These are phyloP conservation scores for Ogataea ganodermae DNA, from an alignment of 805 yeast species.

Conservation along the genomic window DNA sequence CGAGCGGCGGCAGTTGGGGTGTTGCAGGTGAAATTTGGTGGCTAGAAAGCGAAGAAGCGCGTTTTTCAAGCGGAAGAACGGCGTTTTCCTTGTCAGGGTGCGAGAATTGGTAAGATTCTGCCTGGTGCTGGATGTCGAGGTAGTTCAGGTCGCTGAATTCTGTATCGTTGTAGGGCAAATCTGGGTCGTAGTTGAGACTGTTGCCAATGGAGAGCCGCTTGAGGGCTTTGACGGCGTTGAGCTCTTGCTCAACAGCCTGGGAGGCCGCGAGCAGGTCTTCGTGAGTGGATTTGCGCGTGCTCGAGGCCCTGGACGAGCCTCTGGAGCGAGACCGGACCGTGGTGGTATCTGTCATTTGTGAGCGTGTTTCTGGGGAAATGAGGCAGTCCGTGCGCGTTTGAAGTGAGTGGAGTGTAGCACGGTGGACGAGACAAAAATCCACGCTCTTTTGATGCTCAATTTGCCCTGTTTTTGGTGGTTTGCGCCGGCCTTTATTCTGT, in stretches of 20 bases:
- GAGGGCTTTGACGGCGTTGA: conserved; percentile 70
- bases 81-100: conserved; percentile 11
- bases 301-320: conserved; percentile 4
- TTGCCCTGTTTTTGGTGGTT: not conserved
- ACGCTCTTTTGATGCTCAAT: not conserved
- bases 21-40: not conserved
- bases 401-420: not conserved
- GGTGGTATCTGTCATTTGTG: conserved; percentile 3
- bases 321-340: conserved; percentile 3
- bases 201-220: conserved; percentile 74
- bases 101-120: conserved; percentile 1
- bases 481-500: not conserved
- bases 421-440: not conserved
- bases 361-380: not conserved
- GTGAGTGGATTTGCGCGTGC: conserved; percentile 32
- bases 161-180: conserved; percentile 48
- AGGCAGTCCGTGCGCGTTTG: not conserved
- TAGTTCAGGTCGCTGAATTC: conserved; percentile 26
- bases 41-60: conserved; percentile 5
- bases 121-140: conserved; percentile 19
- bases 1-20: not conserved
- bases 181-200: conserved; percentile 66
- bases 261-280: conserved; percentile 60
- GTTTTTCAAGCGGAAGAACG: not conserved
- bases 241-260: conserved; percentile 72